These are phyloP conservation scores for Avena sativa DNA, from an alignment of 176 grass and related monocot species.

Conservation along the genomic window DNA sequence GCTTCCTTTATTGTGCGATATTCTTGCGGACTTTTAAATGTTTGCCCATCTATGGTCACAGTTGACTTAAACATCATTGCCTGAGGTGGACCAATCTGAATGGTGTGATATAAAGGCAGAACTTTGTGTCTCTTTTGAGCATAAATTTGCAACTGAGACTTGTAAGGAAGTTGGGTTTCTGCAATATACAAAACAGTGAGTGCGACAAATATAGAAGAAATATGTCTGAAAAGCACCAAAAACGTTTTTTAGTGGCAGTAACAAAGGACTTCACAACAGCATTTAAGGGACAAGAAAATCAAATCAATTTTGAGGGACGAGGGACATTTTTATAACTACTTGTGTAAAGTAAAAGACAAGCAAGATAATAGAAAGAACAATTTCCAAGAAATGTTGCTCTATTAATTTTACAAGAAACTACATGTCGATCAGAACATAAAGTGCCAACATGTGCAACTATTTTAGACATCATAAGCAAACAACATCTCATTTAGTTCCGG, in stretches of 20 bases:
- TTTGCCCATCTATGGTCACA: constrained; percentile 64
- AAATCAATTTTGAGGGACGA: not conserved
- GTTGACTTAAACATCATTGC: constrained; percentile 56
- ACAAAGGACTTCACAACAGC: not conserved
- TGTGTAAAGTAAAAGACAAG: not conserved
- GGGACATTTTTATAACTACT: not conserved
- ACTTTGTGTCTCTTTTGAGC: constrained; percentile 65
- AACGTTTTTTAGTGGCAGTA: not conserved
- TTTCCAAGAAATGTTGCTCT: not conserved
- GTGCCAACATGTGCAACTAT: not conserved
- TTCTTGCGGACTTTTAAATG: constrained; percentile 63
- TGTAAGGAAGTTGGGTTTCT: constrained; percentile 52
- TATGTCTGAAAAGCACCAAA: not conserved
- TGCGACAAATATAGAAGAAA: constrained; percentile 3
- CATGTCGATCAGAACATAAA: not conserved
- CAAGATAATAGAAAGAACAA: not conserved
- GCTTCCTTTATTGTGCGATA: constrained; percentile 73
- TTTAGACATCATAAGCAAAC: constrained; percentile 8
- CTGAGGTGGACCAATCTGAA: constrained; percentile 44
- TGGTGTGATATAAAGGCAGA: constrained; percentile 54
- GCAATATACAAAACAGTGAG: constrained; percentile 25
- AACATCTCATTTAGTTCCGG: not conserved
- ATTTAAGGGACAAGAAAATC: not conserved
- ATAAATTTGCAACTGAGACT: constrained; percentile 75
- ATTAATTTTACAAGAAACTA: not conserved